These are phyloP conservation scores for Malus sylvestris DNA, from an alignment of 306 rosid species.

Conservation along the genomic window DNA sequence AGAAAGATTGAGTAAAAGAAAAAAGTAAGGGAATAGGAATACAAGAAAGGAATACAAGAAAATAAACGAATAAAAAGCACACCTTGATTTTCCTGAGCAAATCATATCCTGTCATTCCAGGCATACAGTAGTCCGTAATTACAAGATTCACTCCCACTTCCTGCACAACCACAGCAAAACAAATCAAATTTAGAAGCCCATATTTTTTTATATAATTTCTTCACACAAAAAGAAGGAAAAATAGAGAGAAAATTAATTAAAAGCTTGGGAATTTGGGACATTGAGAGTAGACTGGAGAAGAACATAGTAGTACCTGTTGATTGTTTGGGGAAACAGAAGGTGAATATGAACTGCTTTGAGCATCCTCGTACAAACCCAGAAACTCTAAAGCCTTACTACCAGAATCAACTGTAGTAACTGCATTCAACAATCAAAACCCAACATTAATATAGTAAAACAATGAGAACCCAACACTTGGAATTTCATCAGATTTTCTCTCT, in stretches of 20 bases:
- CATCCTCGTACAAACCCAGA: slow-evolving; percentile 62
- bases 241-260: not conserved
- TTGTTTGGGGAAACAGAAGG: slow-evolving; percentile 40
- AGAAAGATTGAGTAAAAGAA: not conserved
- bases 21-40: slow-evolving; percentile 22
- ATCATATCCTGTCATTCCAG: slow-evolving; percentile 99
- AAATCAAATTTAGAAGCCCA: slow-evolving; percentile 20
- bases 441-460: not conserved
- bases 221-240: not conserved
- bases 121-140: slow-evolving; percentile 95
- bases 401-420: slow-evolving; percentile 97
- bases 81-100: slow-evolving; percentile 92
- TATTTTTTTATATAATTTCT: not conserved
- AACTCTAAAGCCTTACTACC: slow-evolving; percentile 93
- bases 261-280: slow-evolving; percentile 4
- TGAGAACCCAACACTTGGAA: not conserved
- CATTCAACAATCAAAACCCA: slow-evolving; percentile 6
- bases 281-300: slow-evolving; percentile 5
- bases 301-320: slow-evolving; percentile 42
- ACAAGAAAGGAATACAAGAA: too few relatives aligned
- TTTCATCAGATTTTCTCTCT: not conserved
- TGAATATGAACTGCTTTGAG: slow-evolving; percentile 33
- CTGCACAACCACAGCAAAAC: slow-evolving; percentile 33
- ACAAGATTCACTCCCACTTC: slow-evolving; percentile 85
- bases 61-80: slow-evolving; percentile 4